Percentiles rank a stretch among this genome's conserved stretches.
Evolutionary conservation across 352 stramenopile genomes (phyloP).

Genomic region (Globisporangium viniferum): DNA sequence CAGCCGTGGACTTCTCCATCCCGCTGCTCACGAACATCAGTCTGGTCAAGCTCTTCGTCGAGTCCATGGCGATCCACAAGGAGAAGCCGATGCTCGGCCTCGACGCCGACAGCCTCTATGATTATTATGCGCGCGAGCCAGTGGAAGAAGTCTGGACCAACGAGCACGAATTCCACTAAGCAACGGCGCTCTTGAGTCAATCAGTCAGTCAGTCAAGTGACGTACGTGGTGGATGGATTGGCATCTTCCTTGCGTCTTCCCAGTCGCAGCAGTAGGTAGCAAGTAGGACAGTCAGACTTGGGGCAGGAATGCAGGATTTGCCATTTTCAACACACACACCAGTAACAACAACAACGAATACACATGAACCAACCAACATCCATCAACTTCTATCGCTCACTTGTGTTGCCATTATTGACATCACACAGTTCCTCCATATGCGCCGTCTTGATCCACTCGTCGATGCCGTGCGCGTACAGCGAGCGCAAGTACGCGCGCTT

Average conservation of each 20-base stretch:
- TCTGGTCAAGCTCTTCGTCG: slow-evolving; percentile 91
- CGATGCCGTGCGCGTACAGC: slow-evolving; percentile 44
- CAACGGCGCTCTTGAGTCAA: neutral
- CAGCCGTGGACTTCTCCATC: slow-evolving; percentile 91
- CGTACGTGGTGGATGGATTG: neutral
- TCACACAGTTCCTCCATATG: neutral
- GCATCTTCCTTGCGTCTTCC: neutral
- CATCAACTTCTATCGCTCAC: neutral
- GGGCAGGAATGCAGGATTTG: neutral
- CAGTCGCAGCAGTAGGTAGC: slow-evolving; percentile 6
- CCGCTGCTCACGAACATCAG: slow-evolving; percentile 91
- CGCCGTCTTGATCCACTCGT: slow-evolving; percentile 48
- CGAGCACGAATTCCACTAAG: slow-evolving; percentile 95
- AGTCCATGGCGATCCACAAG: slow-evolving; percentile 92
- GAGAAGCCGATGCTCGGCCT: slow-evolving; percentile 91
- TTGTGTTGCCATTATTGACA: neutral
- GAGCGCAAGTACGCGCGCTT: slow-evolving; percentile 32
- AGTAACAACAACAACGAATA: slow-evolving; percentile 7
- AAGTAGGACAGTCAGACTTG: slow-evolving; percentile 13
- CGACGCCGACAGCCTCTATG: slow-evolving; percentile 95
- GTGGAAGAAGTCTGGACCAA: slow-evolving; percentile 93
- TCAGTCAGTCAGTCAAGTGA: neutral
- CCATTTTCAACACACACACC: neutral
- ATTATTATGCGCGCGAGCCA: slow-evolving; percentile 96
- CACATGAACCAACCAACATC: neutral